Evolutionary conservation across 2,329 filamentous ascomycete species (phyloP).

Genomic region (Drechslerella stenobrocha): DNA sequence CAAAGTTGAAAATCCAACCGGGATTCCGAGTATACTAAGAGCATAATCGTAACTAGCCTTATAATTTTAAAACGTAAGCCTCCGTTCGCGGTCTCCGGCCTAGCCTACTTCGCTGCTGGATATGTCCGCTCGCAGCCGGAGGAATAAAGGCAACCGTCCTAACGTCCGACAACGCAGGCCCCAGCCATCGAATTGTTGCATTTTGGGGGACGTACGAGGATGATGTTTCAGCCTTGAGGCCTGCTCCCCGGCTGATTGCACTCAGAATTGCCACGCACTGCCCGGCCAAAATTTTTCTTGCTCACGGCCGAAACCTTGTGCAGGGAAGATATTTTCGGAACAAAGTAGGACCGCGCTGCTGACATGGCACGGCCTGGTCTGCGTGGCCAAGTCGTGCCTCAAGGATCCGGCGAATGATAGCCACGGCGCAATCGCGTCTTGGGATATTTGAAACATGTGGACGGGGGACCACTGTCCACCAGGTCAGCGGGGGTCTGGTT

Average conservation of each 20-base stretch:
- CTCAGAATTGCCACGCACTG: conserved; percentile 29
- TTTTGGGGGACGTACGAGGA: conserved; percentile 4
- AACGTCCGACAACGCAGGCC: neutral
- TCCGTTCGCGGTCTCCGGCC: no score
- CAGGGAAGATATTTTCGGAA: conserved; percentile 8
- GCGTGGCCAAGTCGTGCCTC: conserved; percentile 16
- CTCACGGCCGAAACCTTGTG: no score
- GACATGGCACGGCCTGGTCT: no score
- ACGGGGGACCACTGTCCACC: conserved; percentile 27
- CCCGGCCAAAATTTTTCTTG: conserved; percentile 3
- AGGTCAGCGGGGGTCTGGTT: conserved; percentile 22
- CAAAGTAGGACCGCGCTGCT: conserved; percentile 21
- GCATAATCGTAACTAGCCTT: no score
- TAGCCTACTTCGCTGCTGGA: no score
- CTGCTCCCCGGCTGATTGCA: conserved; percentile 10
- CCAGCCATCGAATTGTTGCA: conserved; percentile 19
- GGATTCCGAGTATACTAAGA: no score
- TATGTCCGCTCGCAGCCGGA: neutral
- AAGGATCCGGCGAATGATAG: conserved; percentile 33
- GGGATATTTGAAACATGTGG: conserved; percentile 35
- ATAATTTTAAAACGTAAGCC: no score
- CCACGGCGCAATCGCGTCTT: conserved; percentile 9
- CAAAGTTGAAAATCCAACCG: no score
- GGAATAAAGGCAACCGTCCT: neutral
- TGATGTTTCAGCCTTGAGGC: conserved; percentile 25